A percentile compares a stretch with the other conserved stretches of the same genome.
phyloP scores from a whole-genome alignment of 2,329 filamentous ascomycete genomes.

The Hypoxylon rubiginosum region DNA sequence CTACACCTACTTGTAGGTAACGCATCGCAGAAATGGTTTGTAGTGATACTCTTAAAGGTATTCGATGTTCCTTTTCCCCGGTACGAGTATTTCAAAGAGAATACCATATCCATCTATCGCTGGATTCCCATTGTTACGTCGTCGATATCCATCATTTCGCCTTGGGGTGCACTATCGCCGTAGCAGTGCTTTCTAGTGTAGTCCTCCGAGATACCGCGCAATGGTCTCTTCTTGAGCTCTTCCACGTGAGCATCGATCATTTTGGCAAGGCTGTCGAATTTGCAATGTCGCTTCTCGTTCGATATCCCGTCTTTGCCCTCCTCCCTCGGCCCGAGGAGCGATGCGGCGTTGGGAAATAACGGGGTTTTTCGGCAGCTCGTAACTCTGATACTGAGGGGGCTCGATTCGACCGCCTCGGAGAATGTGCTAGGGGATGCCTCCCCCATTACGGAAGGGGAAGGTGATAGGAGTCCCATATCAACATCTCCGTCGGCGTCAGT shows the following conservation, averaged over 20 bases:
- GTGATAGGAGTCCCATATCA: conserved; percentile 3
- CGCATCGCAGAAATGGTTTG: background rate
- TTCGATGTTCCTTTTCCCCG: background rate
- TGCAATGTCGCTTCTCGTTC: conserved; percentile 2
- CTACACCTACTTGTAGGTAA: background rate
- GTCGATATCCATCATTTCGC: background rate
- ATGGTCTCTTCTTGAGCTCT: conserved; percentile 19
- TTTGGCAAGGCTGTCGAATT: conserved; percentile 13
- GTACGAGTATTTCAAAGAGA: background rate
- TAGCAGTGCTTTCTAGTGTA: background rate
- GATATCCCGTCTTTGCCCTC: background rate
- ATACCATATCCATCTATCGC: background rate
- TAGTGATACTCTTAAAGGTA: background rate
- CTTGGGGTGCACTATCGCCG: background rate
- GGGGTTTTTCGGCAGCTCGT: background rate
- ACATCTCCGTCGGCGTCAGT: background rate
- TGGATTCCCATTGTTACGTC: background rate
- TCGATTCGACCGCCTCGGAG: background rate
- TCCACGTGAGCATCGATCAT: conserved; percentile 19
- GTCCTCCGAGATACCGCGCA: conserved; percentile 2
- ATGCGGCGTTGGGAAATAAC: background rate
- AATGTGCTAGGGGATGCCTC: background rate
- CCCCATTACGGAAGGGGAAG: background rate
- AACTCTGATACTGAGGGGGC: background rate
- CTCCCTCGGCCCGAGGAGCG: background rate